Conservation (phyloP, 495 filamentous ascomycete species). For the Filosporella fistucella region DNA sequence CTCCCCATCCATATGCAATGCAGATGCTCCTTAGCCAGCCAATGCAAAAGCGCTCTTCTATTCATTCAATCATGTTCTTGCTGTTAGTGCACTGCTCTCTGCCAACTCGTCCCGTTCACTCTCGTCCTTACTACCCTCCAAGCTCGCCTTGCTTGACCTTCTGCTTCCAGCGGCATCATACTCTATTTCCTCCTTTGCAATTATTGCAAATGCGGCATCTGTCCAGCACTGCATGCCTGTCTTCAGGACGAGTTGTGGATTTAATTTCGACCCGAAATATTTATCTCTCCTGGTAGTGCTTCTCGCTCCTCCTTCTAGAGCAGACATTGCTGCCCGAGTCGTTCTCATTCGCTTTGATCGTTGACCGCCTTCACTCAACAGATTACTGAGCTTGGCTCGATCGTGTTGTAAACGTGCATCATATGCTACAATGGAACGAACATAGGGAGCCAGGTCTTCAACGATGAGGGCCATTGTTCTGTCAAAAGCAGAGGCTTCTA, state of each 20-base stretch:
- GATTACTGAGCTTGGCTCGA: conserved; percentile 53
- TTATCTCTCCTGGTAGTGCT: conserved; percentile 66
- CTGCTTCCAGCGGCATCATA: neutral
- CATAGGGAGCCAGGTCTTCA: conserved; percentile 78
- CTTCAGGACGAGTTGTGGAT: conserved; percentile 55
- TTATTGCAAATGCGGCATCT: conserved; percentile 28
- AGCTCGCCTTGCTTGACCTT: neutral
- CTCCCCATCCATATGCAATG: no score
- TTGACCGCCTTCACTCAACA: conserved; percentile 44
- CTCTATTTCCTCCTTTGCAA: neutral
- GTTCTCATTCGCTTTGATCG: conserved; percentile 61
- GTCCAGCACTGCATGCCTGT: conserved; percentile 68
- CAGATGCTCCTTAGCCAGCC: no score
- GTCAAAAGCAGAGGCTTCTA: conserved; percentile 63
- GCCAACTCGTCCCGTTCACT: neutral
- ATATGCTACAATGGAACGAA: conserved; percentile 72
- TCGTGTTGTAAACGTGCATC: conserved; percentile 67
- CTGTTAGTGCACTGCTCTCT: neutral
- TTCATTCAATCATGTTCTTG: no score
- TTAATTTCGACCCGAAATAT: conserved; percentile 70
- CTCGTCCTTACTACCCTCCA: neutral
- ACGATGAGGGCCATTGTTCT: conserved; percentile 56
- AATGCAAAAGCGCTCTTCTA: no score
- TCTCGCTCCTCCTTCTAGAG: conserved; percentile 75
- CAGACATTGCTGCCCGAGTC: conserved; percentile 76